Base-by-base conservation (phyloP, 208 protist genomes). In the Crithidia expoeki region DNA sequence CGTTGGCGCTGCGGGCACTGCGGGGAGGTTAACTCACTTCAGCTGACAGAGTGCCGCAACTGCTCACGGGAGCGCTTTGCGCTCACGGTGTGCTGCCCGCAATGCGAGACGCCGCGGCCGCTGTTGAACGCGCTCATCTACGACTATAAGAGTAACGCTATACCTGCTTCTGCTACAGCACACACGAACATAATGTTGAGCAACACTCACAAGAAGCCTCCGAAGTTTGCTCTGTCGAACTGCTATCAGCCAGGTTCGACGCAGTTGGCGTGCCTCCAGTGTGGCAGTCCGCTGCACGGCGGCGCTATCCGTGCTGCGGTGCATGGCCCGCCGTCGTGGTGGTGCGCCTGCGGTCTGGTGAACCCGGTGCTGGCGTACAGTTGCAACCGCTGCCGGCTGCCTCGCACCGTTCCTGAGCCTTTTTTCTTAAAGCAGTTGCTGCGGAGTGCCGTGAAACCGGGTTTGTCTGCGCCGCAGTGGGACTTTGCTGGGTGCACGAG, bases 1-100 rank as follows among this genome's bases (percentile, higher is more conserved):
- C 84, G 86, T 10, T 94, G 89, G 86, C 84, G 80, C 25, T 94
- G 89, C 42, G 27, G n/a, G n/a, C 40, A 2, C 19, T 94, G 89
- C 46, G 46, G 3, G 10, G 81, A 92, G 80, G 67, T 91, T 4
- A 94, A 94, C 60, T 86, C 89, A 0, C 68, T 92, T 19, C 76
- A 92, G 69, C 61, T 76, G 23, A 46, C 61, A 2, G 2, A 56
- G 10, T 94, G 89, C 40, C 76, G 85, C n/a, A 63, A 85, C 46
- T 94, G 89, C 46, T 32, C 30, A 9, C 57, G 47, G 11, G 89
- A 84, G 58, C 84, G 89, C 0, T 92, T 92, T 59, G 71, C 64
- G 14, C 40, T 91, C 23, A 60, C 40, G 11, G 72, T 94, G 7
- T 30, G 27, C 68, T 94, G 89, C 56, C 69, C 72, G 12, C 21